A percentile compares a stretch with the other conserved stretches of the same genome.
These are phyloP conservation scores for Globisporangium solare DNA, from an alignment of 352 stramenopile genomes.

Conservation along the genomic window DNA sequence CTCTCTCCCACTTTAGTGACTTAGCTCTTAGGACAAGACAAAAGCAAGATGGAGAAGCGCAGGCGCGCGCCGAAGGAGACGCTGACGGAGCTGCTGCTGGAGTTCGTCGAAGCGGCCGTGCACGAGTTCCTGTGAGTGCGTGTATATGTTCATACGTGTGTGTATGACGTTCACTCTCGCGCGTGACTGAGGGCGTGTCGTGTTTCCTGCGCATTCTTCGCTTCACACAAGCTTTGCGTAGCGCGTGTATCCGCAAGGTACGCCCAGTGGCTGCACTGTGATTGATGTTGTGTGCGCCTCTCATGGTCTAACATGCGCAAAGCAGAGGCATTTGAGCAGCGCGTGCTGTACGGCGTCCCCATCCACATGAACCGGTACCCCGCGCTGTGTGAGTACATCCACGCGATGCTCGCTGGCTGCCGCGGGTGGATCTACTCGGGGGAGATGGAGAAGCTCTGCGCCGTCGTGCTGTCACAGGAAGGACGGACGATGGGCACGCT, in stretches of 20 bases:
- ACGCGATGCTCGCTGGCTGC: constrained; percentile 65
- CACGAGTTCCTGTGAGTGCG: constrained; percentile 74
- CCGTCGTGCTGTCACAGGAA: constrained; percentile 50
- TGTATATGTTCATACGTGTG: neutral
- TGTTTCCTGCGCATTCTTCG: constrained; percentile 6
- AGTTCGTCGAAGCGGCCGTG: constrained; percentile 68
- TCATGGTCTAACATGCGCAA: neutral
- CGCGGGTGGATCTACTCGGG: constrained; percentile 47
- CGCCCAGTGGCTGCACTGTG: neutral
- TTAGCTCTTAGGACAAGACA: no score
- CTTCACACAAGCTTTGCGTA: constrained; percentile 37
- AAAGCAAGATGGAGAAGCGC: constrained; percentile 17
- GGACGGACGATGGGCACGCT: constrained; percentile 42
- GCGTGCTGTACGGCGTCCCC: constrained; percentile 70
- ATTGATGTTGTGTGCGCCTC: neutral
- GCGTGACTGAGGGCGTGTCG: neutral
- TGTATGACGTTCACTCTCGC: neutral
- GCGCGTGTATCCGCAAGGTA: constrained; percentile 57
- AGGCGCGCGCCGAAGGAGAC: constrained; percentile 20
- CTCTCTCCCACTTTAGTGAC: neutral
- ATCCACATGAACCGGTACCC: constrained; percentile 76
- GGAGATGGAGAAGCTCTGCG: constrained; percentile 63
- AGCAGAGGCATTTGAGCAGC: constrained; percentile 56
- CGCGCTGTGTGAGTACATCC: constrained; percentile 71
- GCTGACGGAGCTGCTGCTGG: constrained; percentile 56